Conservation (phyloP, 345 rosid species). For the Ricinus communis region DNA sequence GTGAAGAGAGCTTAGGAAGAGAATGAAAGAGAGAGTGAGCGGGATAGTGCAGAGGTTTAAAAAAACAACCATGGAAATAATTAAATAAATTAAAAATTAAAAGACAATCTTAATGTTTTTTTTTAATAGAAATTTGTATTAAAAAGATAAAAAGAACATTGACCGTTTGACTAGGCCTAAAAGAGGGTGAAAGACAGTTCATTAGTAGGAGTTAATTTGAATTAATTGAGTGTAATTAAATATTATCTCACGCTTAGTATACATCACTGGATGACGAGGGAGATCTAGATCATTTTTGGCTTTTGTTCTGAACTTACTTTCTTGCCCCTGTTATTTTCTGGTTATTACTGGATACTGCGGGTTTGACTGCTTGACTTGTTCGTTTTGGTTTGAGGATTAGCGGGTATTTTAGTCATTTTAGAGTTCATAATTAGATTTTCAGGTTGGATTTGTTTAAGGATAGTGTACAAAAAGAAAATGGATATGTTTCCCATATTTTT, state of each 20-base stretch:
- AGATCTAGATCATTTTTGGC: not conserved
- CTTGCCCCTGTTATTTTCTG: not conserved
- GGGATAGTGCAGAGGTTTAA: constrained; percentile 17
- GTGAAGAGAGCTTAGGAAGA: constrained; percentile 1
- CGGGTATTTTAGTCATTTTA: not conserved
- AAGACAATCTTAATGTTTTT: no score
- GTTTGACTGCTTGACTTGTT: no score
- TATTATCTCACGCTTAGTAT: not conserved
- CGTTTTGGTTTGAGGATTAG: not conserved
- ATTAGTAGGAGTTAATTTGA: not conserved
- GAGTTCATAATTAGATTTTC: no score
- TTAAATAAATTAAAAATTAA: not conserved
- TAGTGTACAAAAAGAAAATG: no score
- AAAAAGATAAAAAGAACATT: not conserved
- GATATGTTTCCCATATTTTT: no score
- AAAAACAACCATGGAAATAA: not conserved
- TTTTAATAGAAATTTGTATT: not conserved
- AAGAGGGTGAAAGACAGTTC: not conserved
- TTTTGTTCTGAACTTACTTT: not conserved
- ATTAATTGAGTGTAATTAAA: not conserved
- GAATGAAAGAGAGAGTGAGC: constrained; percentile 4
- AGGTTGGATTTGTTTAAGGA: no score
- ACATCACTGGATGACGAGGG: not conserved
- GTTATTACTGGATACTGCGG: not conserved
- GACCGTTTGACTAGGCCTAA: constrained; percentile 10